Evolutionary conservation across 2,329 filamentous ascomycete species (phyloP), one percentile per base, ranked within the genome.

Genomic region (Alternaria triticina): DNA sequence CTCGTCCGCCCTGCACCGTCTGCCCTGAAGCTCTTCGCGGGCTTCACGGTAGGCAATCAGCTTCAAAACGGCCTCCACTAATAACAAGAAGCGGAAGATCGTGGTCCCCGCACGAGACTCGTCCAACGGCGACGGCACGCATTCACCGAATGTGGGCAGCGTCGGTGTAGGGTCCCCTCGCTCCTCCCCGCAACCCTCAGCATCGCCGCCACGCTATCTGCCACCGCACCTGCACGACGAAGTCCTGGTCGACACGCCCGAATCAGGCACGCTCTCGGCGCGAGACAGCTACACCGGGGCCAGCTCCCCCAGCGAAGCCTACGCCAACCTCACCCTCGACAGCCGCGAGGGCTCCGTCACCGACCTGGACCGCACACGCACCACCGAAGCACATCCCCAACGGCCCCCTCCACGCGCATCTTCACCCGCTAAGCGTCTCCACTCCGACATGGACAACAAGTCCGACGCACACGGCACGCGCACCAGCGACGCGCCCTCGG

Each of bases 191-290:
- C 77, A 76, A 46, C 76, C 74, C 60, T 77, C 78, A 54, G 71
- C 75, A 63, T 79, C 73, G 20, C 79, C 81, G 58, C 80, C 82
- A 46, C 82, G 84, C 62, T 86, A 84, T 74, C 81, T 88, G 59
- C 86, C 86, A 64, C 83, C 86, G 57, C 86, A 88, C 76, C 79
- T 88, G 60, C 85, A 86, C 74, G 82, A 83, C 76, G 85, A 86
- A 74, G 81, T 85, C 57, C 71, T 76, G 33, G 52, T 63, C 30
- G 79, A 81, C 73, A 72, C 75, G 12, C 66, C 72, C 25, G 76
- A 79, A 59, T 54, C 73, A 33, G 67, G 46, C 47, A 70, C 59
- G 28, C 46, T 68, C 15, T 45, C 62, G 17, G 66, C 76, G 46
- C 69, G 74, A 65, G 80, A 80, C 66, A 79, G 79, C 64, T 64